phyloP scores from a whole-genome alignment of 257 asterid species.

The Nicotiana benthamiana region DNA sequence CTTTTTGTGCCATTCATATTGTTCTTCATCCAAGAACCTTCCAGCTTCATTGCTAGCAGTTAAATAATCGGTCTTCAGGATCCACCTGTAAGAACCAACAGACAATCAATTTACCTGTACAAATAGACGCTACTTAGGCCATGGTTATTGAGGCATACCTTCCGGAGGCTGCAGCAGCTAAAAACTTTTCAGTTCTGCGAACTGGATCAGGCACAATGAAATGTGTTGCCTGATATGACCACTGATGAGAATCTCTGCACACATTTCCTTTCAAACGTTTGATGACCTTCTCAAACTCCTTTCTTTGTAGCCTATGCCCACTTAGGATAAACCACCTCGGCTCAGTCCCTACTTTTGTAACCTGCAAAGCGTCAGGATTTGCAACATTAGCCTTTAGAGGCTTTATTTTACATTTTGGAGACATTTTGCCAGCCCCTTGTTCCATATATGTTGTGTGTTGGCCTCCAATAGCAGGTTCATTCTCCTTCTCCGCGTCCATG shows the following conservation, averaged over 20 bases:
- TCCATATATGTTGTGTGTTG: constrained; percentile 14
- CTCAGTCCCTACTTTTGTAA: constrained; percentile 21
- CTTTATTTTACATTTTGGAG: constrained; percentile 13
- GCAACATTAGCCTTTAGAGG: constrained; percentile 13
- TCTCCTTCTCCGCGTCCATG: constrained; percentile 41
- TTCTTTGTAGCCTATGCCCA: constrained; percentile 76
- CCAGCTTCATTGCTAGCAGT: constrained; percentile 79
- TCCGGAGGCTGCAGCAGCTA: constrained; percentile 99
- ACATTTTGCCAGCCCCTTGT: constrained; percentile 13
- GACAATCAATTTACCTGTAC: neutral
- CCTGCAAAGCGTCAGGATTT: constrained; percentile 6
- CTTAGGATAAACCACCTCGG: constrained; percentile 65
- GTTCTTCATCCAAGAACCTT: constrained; percentile 56
- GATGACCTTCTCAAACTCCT: constrained; percentile 78
- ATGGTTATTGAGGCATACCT: constrained; percentile 34
- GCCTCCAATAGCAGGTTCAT: constrained; percentile 2
- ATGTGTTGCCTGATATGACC: constrained; percentile 97
- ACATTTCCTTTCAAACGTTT: constrained; percentile 56
- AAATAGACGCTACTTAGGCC: neutral
- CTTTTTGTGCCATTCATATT: constrained; percentile 77
- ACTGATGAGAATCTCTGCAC: constrained; percentile 83
- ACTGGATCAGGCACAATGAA: constrained; percentile 77
- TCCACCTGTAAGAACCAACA: constrained; percentile 64
- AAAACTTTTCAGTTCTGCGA: constrained; percentile 79
- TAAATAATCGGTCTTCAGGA: constrained; percentile 78